Percentiles rank a stretch among this genome's conserved stretches.
phyloP scores from a whole-genome alignment of 2,329 filamentous ascomycete species.

The Lasiodiplodia theobromae region DNA sequence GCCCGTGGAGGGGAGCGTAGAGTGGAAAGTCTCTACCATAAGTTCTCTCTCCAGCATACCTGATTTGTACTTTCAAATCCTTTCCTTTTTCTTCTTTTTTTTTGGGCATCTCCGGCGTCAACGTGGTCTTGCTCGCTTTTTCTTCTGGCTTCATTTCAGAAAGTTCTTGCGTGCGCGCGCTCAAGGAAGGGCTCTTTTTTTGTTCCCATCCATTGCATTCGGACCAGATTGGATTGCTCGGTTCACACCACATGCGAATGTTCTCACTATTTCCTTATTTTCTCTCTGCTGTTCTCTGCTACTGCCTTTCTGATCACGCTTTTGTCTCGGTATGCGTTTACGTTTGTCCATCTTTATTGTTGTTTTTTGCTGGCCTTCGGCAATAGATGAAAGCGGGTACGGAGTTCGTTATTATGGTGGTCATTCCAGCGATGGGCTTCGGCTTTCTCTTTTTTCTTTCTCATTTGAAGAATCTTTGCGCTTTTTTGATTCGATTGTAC shows the following conservation, averaged over 20 bases:
- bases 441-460: not conserved
- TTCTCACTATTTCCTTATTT: not conserved
- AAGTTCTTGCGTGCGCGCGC: not conserved
- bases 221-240: constrained; percentile 11
- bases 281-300: not conserved
- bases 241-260: not conserved
- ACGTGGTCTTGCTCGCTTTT: not conserved
- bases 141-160: not conserved
- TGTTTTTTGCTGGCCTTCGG: not conserved
- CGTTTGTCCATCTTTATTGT: not conserved
- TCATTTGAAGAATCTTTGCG: no score
- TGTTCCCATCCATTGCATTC: not conserved
- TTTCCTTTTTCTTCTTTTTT: not conserved
- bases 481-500: not conserved
- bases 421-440: not conserved
- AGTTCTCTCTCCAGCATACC: not conserved
- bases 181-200: not conserved
- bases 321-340: constrained; percentile 14
- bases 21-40: not conserved
- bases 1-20: constrained; percentile 26
- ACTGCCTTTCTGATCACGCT: not conserved
- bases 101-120: constrained; percentile 16
- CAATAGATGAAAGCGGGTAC: constrained; percentile 17
- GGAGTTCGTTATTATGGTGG: constrained; percentile 1
- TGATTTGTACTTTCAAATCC: constrained; percentile 7